These are phyloP conservation scores for Gracilariopsis chorda DNA, from an alignment of 23 red algal genomes.

Conservation along the genomic window DNA sequence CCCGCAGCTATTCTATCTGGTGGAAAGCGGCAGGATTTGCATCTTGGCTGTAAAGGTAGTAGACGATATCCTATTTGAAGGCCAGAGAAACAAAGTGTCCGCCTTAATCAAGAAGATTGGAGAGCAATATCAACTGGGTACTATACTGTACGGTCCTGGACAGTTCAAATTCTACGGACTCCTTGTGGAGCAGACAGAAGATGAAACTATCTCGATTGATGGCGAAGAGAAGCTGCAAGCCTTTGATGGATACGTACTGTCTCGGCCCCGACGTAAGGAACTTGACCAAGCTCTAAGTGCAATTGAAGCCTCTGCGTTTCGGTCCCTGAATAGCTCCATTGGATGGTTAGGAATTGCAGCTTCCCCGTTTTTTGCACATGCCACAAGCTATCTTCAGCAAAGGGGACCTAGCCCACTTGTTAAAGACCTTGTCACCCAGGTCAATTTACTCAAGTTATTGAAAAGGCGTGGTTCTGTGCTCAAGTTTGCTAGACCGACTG, in stretches of 20 bases:
- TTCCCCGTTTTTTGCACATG: neutral
- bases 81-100: neutral
- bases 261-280: neutral
- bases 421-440: neutral
- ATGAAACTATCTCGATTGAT: neutral
- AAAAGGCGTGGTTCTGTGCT: neutral
- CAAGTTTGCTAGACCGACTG: neutral
- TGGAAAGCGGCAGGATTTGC: neutral
- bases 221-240: neutral
- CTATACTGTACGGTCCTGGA: neutral
- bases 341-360: slow-evolving; percentile 19
- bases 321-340: slow-evolving; percentile 24
- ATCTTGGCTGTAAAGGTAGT: slow-evolving; percentile 14
- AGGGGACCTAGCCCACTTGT: neutral
- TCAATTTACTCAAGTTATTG: neutral
- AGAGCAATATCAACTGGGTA: neutral
- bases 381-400: neutral
- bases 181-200: neutral
- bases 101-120: neutral
- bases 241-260: neutral
- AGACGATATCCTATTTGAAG: slow-evolving; percentile 37
- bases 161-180: neutral
- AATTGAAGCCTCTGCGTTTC: neutral
- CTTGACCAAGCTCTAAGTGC: neutral
- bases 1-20: slow-evolving; percentile 40